phyloP scores from a whole-genome alignment of 192 early-diverging fungal species.

The Ambispora gerdemannii region DNA sequence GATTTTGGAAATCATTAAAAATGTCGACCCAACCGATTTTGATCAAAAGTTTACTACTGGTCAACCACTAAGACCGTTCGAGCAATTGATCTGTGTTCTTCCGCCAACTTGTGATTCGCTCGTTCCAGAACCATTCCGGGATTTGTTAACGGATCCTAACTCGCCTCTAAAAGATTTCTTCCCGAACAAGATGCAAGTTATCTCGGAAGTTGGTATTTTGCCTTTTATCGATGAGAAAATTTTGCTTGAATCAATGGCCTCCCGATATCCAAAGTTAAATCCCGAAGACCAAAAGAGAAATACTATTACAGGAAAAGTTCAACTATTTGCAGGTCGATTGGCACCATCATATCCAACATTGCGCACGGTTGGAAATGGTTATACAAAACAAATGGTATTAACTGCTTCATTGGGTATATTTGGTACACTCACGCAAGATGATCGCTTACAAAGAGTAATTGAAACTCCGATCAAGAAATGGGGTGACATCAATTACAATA shows the following conservation, averaged over 20 bases:
- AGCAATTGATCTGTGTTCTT: constrained; percentile 28
- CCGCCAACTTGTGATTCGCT: constrained; percentile 10
- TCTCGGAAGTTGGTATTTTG: not conserved
- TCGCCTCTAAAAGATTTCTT: constrained; percentile 21
- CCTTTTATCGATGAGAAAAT: constrained; percentile 25
- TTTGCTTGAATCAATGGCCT: constrained; percentile 6
- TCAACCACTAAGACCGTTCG: constrained; percentile 21
- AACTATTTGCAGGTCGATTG: not conserved
- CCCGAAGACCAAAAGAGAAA: not conserved
- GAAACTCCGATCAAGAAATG: not conserved
- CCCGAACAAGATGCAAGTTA: not conserved
- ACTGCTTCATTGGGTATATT: not conserved
- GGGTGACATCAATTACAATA: not conserved
- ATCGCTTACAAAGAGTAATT: not conserved
- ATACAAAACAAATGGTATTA: not conserved
- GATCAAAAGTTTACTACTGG: constrained; percentile 13
- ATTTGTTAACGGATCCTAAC: not conserved
- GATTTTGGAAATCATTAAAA: constrained; percentile 7
- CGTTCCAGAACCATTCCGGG: constrained; percentile 16
- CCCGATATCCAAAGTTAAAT: not conserved
- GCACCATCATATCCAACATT: not conserved
- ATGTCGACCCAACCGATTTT: not conserved
- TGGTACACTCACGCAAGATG: not conserved
- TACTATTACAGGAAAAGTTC: not conserved
- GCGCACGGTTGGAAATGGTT: not conserved